These are phyloP conservation scores for Nidularia sp. DNA, from an alignment of 768 basidiomycete species.

Conservation along the genomic window DNA sequence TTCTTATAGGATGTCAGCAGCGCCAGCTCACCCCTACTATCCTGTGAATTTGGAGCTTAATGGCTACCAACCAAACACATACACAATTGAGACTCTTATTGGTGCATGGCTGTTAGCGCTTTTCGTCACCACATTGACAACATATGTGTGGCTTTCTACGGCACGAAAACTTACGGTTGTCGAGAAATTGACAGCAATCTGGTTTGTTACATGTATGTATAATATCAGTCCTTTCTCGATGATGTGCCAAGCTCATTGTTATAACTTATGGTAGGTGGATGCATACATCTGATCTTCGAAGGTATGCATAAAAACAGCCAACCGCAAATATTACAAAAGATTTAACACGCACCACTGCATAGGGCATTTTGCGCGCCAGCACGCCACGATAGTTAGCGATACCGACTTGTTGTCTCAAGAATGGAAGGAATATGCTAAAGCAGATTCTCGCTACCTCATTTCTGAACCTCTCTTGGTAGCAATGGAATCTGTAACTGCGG, in stretches of 20 bases:
- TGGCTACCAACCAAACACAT: constrained; percentile 5
- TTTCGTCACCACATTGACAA: not conserved
- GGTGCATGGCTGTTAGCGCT: constrained; percentile 4
- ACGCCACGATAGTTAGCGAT: constrained; percentile 2
- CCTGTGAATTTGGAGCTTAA: constrained; percentile 1
- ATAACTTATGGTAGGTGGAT: constrained; percentile 3
- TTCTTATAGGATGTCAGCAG: not conserved
- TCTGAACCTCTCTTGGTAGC: constrained; percentile 6
- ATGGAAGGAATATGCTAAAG: constrained; percentile 10
- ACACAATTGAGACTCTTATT: constrained; percentile 2
- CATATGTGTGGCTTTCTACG: constrained; percentile 4
- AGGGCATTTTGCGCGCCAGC: constrained; percentile 8
- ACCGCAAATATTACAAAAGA: not conserved
- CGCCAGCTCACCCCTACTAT: constrained; percentile 5
- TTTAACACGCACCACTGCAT: not conserved
- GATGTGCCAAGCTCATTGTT: not conserved
- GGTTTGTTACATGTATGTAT: constrained; percentile 5
- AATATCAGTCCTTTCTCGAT: not conserved
- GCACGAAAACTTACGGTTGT: not conserved
- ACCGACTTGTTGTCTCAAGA: constrained; percentile 7
- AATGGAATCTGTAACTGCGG: constrained; percentile 5
- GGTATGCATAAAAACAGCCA: not conserved
- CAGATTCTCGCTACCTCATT: constrained; percentile 8
- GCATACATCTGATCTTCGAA: constrained; percentile 8
- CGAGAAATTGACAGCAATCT: constrained; percentile 5